A percentile compares a stretch with the other conserved stretches of the same genome.
Conservation (phyloP, 495 filamentous ascomycete species). For the Neohortaea acidophila region DNA sequence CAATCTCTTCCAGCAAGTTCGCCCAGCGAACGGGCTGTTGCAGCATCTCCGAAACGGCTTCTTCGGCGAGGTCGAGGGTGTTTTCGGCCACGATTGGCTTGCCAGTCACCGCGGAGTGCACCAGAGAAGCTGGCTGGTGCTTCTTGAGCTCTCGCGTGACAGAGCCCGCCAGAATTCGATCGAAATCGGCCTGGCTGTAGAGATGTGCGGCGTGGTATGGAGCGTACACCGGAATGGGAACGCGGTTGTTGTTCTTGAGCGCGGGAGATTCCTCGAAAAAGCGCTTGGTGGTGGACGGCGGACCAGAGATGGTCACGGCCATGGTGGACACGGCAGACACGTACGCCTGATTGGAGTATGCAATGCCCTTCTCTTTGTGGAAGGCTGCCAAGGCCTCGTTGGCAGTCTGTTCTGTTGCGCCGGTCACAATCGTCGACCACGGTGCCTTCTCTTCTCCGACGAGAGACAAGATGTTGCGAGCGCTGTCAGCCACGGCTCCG, state of each 20-base stretch:
- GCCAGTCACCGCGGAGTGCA: conserved; percentile 29
- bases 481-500: conserved; percentile 42
- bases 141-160: conserved; percentile 27
- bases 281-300: conserved; percentile 44
- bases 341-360: conserved; percentile 49
- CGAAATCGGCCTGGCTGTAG: conserved; percentile 44
- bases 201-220: conserved; percentile 72
- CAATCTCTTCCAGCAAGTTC: conserved; percentile 26
- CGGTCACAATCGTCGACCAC: conserved; percentile 42
- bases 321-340: conserved; percentile 57
- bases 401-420: conserved; percentile 31
- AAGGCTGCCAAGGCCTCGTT: conserved; percentile 35
- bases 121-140: conserved; percentile 19
- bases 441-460: conserved; percentile 33
- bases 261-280: conserved; percentile 39
- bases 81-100: conserved; percentile 26
- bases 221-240: conserved; percentile 56
- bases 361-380: conserved; percentile 41
- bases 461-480: conserved; percentile 37
- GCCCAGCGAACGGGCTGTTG: conserved; percentile 30
- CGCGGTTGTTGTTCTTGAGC: conserved; percentile 40
- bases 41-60: conserved; percentile 27
- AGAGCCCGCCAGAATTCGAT: conserved; percentile 39
- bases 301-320: conserved; percentile 64
- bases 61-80: conserved; percentile 24